Percentiles rank a stretch among this genome's conserved stretches.
Conservation (phyloP, 2,329 filamentous ascomycete genomes). For the Fusarium zealandicum region DNA sequence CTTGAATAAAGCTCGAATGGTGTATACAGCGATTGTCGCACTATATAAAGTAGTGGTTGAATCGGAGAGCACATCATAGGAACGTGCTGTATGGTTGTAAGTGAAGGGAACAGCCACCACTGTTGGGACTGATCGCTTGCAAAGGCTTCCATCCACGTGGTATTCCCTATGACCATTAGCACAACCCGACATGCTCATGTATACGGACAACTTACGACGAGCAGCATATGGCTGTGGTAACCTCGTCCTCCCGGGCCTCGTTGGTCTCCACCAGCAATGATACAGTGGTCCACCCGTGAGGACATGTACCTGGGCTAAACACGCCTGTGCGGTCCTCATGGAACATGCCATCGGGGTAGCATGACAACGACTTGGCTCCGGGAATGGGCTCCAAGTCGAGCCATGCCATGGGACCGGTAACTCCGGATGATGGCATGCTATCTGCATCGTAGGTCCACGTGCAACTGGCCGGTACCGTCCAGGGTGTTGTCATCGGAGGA, state of each 20-base stretch:
- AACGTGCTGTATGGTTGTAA: conserved; percentile 47
- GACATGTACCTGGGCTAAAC: conserved; percentile 51
- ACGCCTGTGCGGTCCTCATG: conserved; percentile 47
- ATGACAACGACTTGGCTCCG: conserved; percentile 49
- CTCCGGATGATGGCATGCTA: conserved; percentile 32
- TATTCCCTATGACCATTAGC: conserved; percentile 45
- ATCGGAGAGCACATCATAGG: conserved; percentile 46
- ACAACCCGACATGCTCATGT: neutral
- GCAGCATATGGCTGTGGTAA: conserved; percentile 52
- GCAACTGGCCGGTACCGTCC: conserved; percentile 47
- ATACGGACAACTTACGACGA: conserved; percentile 48
- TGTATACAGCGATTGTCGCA: conserved; percentile 49
- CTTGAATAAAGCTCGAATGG: conserved; percentile 49
- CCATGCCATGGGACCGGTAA: conserved; percentile 46
- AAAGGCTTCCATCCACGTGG: conserved; percentile 44
- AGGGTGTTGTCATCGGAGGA: conserved; percentile 50
- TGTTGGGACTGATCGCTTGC: conserved; percentile 47
- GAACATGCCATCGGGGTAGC: conserved; percentile 53
- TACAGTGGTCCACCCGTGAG: conserved; percentile 51
- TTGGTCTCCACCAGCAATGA: conserved; percentile 44
- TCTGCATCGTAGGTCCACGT: conserved; percentile 50
- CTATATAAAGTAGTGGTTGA: conserved; percentile 49
- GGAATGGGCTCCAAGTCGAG: conserved; percentile 48
- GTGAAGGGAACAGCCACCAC: conserved; percentile 48
- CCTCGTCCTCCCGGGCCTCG: conserved; percentile 40